phyloP scores from a whole-genome alignment of 768 basidiomycete genomes.

The Suillus decipiens region DNA sequence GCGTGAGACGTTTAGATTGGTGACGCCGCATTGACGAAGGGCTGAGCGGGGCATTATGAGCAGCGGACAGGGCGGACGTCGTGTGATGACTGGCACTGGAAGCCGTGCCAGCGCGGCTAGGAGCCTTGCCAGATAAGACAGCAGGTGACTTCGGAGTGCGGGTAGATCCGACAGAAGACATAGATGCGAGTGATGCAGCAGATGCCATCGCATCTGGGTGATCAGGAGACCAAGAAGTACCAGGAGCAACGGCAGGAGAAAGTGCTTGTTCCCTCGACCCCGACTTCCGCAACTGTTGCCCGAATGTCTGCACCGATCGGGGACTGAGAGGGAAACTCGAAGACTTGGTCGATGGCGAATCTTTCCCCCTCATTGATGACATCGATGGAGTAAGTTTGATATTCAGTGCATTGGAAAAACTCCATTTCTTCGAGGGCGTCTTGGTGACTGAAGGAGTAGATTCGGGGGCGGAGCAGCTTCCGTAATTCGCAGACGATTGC shows the following conservation, averaged over 20 bases:
- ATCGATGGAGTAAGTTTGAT: conserved; percentile 70
- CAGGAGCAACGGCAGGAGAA: conserved; percentile 43
- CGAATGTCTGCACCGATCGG: conserved; percentile 60
- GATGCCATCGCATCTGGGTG: conserved; percentile 79
- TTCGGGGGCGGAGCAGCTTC: conserved; percentile 43
- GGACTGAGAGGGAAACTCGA: conserved; percentile 66
- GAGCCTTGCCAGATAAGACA: conserved; percentile 51
- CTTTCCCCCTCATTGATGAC: conserved; percentile 51
- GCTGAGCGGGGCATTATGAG: conserved; percentile 64
- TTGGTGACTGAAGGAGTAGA: conserved; percentile 53
- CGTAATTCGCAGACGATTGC: conserved; percentile 40
- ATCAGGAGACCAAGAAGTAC: conserved; percentile 63
- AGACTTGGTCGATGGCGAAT: conserved; percentile 42
- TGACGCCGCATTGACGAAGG: conserved; percentile 71
- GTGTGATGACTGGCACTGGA: conserved; percentile 76
- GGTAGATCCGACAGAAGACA: conserved; percentile 73
- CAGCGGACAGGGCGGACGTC: conserved; percentile 53
- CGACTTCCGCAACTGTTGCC: conserved; percentile 68
- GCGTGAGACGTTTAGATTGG: conserved; percentile 77
- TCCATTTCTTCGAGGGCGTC: conserved; percentile 96
- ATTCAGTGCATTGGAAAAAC: conserved; percentile 84
- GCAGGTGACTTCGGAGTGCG: conserved; percentile 49
- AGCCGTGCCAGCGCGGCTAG: conserved; percentile 72
- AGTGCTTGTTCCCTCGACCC: conserved; percentile 64
- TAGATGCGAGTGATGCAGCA: conserved; percentile 71